Percentiles rank a stretch among this genome's conserved stretches.
Evolutionary conservation across 192 early-diverging fungal species (phyloP).

Genomic region (Phlyctochytrium planicorne): DNA sequence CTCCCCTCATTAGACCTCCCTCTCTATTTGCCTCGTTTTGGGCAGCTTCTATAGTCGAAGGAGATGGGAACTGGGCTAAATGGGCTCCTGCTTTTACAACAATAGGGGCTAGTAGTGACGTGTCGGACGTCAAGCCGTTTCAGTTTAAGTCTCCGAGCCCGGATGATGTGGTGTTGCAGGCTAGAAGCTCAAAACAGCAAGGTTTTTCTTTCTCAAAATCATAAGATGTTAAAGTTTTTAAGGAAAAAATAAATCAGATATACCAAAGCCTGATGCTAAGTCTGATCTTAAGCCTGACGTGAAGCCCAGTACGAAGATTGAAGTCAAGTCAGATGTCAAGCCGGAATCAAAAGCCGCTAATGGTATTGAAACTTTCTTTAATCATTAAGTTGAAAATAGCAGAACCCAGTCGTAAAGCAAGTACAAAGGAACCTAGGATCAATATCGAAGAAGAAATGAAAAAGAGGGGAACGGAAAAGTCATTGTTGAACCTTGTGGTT

Average conservation of each 20-base stretch:
- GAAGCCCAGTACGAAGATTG: background rate
- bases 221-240: constrained; percentile 35
- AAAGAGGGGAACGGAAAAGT: constrained; percentile 66
- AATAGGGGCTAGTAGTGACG: too few species aligned
- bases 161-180: constrained; percentile 72
- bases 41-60: too few species aligned
- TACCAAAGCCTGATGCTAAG: constrained; percentile 13
- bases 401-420: constrained; percentile 5
- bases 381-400: constrained; percentile 9
- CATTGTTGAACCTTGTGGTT: constrained; percentile 80
- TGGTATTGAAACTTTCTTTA: constrained; percentile 12
- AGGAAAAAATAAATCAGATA: constrained; percentile 38
- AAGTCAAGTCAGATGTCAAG: constrained; percentile 4
- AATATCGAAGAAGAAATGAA: constrained; percentile 70
- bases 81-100: too few species aligned
- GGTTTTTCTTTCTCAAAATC: constrained; percentile 48
- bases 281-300: background rate
- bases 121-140: too few species aligned
- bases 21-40: too few species aligned
- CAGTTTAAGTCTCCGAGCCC: constrained; percentile 79
- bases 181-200: constrained; percentile 47
- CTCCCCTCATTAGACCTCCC: too few species aligned
- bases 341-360: constrained; percentile 14
- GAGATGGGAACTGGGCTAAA: too few species aligned
- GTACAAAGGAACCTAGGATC: constrained; percentile 46